Evolutionary conservation across 768 basidiomycete genomes (phyloP), one percentile per base, ranked within the genome.

Genomic region (Megacollybia marginata): DNA sequence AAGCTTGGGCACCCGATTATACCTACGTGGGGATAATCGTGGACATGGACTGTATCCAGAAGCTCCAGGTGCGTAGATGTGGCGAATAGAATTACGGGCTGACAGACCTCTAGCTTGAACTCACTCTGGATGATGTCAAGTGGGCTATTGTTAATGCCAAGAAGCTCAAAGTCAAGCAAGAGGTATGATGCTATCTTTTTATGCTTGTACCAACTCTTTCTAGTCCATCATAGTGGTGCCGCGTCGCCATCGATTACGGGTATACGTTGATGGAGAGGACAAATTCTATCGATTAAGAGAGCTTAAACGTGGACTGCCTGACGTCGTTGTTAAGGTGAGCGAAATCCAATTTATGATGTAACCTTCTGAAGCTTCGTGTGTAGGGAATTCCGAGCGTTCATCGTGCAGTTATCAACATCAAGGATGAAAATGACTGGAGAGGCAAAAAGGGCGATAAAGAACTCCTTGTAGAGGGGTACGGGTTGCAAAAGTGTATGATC

Each of bases 391-490:
- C 87, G 0, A 81, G 83, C 2, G 88, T 97, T 52, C 82, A 90
- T 51, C 84, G 96, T 55, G 96, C 95, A 1, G 83, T 99, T 59
- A 98, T 99, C 65, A 92, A 92, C 58, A 92, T 93, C 68, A 92
- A 93, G 64, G 91, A 94, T 48, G 87, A 91, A 55, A 82, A 87
- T 33, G 85, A 92, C 48, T 66, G 70, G 3, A 77, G 78, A 53
- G 90, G 90, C 2, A 85, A 85, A 66, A 89, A 92, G 58, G 85
- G 83, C 8, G 86, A 92, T 57, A 92, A 95, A 62, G 89, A 95
- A 62, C 69, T 99, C 9, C 77, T 99, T 8, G 93, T 98, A 1
- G 95, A 98, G 74, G 96, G 96, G 9, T 94, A 98, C 65, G 96
- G 96, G 13, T 71, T 99, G 49, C 88, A 93, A 57, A 88, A 90